Percentiles rank a stretch among this genome's conserved stretches.
Evolutionary conservation across 495 filamentous ascomycete species (phyloP).

Genomic region (Parathielavia hyrcaniae): DNA sequence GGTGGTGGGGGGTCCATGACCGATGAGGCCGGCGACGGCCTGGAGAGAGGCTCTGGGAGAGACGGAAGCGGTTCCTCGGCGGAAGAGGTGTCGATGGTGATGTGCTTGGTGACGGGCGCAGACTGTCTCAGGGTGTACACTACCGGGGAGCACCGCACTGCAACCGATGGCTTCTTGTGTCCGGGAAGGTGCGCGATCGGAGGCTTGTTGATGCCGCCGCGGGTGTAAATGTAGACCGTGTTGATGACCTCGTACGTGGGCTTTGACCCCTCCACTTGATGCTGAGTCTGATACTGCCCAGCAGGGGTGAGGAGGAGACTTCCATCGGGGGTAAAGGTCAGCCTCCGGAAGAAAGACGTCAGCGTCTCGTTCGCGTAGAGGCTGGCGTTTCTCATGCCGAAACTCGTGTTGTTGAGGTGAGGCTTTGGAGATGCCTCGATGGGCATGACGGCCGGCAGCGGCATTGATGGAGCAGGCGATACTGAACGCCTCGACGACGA

Average conservation of each 20-base stretch:
- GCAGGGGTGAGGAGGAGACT: slow-evolving; percentile 93
- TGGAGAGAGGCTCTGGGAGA: slow-evolving; percentile 74
- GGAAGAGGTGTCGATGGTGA: slow-evolving; percentile 89
- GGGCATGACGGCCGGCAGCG: slow-evolving; percentile 93
- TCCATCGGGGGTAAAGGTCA: slow-evolving; percentile 93
- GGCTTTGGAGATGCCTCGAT: slow-evolving; percentile 82
- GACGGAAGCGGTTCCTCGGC: slow-evolving; percentile 75
- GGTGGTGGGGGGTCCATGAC: slow-evolving; percentile 86
- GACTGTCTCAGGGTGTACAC: slow-evolving; percentile 73
- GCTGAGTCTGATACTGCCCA: slow-evolving; percentile 85
- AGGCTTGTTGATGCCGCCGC: slow-evolving; percentile 93
- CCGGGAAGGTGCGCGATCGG: slow-evolving; percentile 96
- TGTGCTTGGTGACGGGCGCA: slow-evolving; percentile 67
- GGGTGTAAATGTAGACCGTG: slow-evolving; percentile 96
- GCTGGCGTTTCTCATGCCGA: slow-evolving; percentile 74
- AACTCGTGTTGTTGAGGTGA: slow-evolving; percentile 45
- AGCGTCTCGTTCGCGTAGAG: slow-evolving; percentile 97
- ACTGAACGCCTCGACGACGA: slow-evolving; percentile 88
- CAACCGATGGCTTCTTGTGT: slow-evolving; percentile 97
- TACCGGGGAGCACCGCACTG: slow-evolving; percentile 87
- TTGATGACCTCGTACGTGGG: slow-evolving; percentile 82
- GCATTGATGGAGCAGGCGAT: slow-evolving; percentile 92
- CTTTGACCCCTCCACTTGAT: slow-evolving; percentile 64
- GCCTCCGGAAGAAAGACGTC: slow-evolving; percentile 90
- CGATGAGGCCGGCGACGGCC: slow-evolving; percentile 47